These are phyloP conservation scores for Cryptosporidium meleagridis DNA, from an alignment of 169 alveolate species.

Conservation along the genomic window DNA sequence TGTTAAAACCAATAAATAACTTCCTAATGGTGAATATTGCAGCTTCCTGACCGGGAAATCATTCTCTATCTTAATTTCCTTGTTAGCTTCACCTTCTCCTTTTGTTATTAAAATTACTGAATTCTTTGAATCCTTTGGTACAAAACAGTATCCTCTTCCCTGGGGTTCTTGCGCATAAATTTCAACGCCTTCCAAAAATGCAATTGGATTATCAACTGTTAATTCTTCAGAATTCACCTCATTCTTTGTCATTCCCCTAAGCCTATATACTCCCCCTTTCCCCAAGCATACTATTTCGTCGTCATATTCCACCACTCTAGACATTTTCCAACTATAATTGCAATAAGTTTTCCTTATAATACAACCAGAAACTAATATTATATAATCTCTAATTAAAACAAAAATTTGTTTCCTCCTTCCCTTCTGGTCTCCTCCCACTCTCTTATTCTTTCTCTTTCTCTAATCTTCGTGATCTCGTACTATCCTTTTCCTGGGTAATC, in stretches of 20 bases:
- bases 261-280: slow-evolving; percentile 50
- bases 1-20: slow-evolving; percentile 47
- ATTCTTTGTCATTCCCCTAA: slow-evolving; percentile 17
- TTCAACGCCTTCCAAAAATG: slow-evolving; percentile 69
- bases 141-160: slow-evolving; percentile 64
- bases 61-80: not conserved
- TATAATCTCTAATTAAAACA: not conserved
- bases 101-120: slow-evolving; percentile 14
- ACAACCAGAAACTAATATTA: not conserved
- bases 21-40: slow-evolving; percentile 71
- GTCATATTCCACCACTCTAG: not conserved
- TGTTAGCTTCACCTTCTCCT: not conserved
- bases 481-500: not conserved
- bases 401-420: not conserved
- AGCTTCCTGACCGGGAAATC: slow-evolving; percentile 30
- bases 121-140: slow-evolving; percentile 33
- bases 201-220: not conserved
- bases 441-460: not conserved
- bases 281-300: slow-evolving; percentile 68
- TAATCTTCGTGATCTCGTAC: not conserved
- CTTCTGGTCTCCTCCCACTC: not conserved
- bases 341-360: not conserved
- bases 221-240: not conserved
- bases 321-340: not conserved
- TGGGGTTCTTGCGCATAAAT: slow-evolving; percentile 70